Percentiles rank a stretch among this genome's conserved stretches.
phyloP scores from a whole-genome alignment of 805 yeast genomes.

The Cephaloascus albidus region DNA sequence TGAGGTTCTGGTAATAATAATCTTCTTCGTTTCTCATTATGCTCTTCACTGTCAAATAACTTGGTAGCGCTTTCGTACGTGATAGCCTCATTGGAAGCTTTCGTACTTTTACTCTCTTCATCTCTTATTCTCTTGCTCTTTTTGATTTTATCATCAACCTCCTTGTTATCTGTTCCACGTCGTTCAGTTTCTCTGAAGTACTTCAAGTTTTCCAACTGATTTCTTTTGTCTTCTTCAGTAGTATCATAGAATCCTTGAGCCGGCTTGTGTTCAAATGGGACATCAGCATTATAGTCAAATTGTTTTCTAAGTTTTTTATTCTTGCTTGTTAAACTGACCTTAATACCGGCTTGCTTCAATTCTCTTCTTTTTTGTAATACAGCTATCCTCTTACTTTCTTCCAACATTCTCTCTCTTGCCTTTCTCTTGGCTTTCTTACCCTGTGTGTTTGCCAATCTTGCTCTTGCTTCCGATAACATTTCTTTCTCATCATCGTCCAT shows the following conservation, averaged over 20 bases:
- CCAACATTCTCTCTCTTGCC: conserved; percentile 73
- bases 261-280: conserved; percentile 70
- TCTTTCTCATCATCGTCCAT: conserved; percentile 85
- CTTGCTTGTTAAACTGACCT: conserved; percentile 36
- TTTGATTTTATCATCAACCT: conserved; percentile 18
- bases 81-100: conserved; percentile 6
- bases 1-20: conserved; percentile 24
- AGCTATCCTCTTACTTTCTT: conserved; percentile 70
- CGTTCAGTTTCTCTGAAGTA: conserved; percentile 36
- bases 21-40: conserved; percentile 22
- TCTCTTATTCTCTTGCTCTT: conserved; percentile 18
- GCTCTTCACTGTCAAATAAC: conserved; percentile 3
- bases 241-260: conserved; percentile 62
- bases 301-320: conserved; percentile 48
- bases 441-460: conserved; percentile 83
- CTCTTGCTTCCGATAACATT: conserved; percentile 91
- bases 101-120: conserved; percentile 8
- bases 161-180: conserved; percentile 34
- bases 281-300: conserved; percentile 76
- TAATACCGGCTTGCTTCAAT: conserved; percentile 70
- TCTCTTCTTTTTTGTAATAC: conserved; percentile 73
- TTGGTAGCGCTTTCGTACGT: conserved; percentile 17
- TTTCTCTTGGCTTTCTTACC: conserved; percentile 93
- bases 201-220: conserved; percentile 11
- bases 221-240: conserved; percentile 44